Conservation (phyloP, 495 filamentous ascomycete species). For the Friedmanniomyces simplex region DNA sequence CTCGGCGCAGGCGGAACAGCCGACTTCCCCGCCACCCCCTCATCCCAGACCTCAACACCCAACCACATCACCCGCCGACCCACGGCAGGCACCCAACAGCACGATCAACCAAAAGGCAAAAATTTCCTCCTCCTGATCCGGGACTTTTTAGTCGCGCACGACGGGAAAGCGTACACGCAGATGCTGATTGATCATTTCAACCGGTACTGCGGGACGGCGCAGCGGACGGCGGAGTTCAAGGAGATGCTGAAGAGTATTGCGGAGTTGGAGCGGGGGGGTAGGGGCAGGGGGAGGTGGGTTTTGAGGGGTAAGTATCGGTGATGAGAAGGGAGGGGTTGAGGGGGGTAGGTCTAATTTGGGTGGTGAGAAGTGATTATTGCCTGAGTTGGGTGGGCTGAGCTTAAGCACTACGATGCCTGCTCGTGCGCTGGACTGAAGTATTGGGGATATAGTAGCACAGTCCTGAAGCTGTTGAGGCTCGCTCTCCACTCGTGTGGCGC, state of each 20-base stretch:
- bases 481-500: too few relatives aligned
- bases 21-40: background rate
- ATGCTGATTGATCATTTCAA: conserved; percentile 73
- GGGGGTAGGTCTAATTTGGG: background rate
- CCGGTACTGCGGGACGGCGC: conserved; percentile 44
- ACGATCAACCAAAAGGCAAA: conserved; percentile 23
- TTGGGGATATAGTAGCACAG: too few relatives aligned
- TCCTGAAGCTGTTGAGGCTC: too few relatives aligned
- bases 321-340: background rate
- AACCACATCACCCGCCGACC: background rate
- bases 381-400: too few relatives aligned
- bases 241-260: conserved; percentile 52
- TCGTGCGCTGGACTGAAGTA: too few relatives aligned
- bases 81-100: background rate
- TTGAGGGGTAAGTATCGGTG: conserved; percentile 49
- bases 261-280: conserved; percentile 41
- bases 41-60: background rate
- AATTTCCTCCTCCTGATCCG: conserved; percentile 59
- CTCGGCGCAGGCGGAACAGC: background rate
- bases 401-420: too few relatives aligned
- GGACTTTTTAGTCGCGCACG: conserved; percentile 59
- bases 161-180: conserved; percentile 61
- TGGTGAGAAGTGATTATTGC: too few relatives aligned
- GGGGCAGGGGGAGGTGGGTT: conserved; percentile 51
- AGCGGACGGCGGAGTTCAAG: conserved; percentile 52